Base-by-base conservation (phyloP, 306 rosid species). In the Quercus robur region DNA sequence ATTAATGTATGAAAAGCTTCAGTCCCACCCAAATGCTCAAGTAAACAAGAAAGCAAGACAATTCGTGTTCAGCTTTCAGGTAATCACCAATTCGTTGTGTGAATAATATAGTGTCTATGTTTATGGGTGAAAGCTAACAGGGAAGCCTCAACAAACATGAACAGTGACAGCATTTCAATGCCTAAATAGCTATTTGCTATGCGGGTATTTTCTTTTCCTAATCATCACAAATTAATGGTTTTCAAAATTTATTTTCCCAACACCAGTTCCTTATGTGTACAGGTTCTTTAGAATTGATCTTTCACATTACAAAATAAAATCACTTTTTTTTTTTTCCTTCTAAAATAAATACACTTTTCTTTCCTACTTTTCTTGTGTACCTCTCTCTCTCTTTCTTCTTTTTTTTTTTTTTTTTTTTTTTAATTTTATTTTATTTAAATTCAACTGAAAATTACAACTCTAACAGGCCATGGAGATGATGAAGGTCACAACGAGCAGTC, bases 391-490 rank as follows among this genome's bases (percentile, higher is more conserved):
- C 1, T 1, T 23, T 23, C 1, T 23, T 23, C 1, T 25, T 25
- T 51, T 63, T 25, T 44, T n/a, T 20, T 11, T 58, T 5, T 58
- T 64, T 55, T 58, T 5, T 58, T 64, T 55, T 18, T 67, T 70
- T n/a, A n/a, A n/a, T n/a, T n/a, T n/a, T n/a, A n/a, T n/a, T n/a
- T n/a, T n/a, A n/a, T 74, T 44, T 41, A n/a, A 26, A 26, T 26
- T 70, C 57, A 28, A 64, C 75, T 69, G 66, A 11, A 64, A 33
- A 13, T 78, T 80, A 19, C 30, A 68, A 83, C 77, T 84, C 59
- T 82, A 49, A 81, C 90, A 94, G 98, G 98, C 98, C 72, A 94
- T 94, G 98, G 97, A 94, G 84, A 90, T 88, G 94, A 81, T 92
- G 94, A 94, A 89, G 87, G 30, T 91, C 28, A 84, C 83, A 17